Evolutionary conservation across 768 basidiomycete genomes (phyloP).

Genomic region (Lepiota brunneoincarnata): DNA sequence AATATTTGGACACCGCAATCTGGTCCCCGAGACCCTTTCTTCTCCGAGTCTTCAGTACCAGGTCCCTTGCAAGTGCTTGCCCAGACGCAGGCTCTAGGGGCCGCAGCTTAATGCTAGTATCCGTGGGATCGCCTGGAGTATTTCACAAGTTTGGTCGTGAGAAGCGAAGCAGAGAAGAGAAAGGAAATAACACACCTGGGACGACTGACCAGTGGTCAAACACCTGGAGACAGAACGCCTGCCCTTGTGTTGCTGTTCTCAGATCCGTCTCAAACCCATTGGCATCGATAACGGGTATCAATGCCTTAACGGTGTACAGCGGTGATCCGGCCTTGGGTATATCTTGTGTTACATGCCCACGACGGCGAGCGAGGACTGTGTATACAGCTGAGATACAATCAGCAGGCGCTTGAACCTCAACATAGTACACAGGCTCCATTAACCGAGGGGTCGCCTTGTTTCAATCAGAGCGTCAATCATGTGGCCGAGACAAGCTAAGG

Average conservation of each 20-base stretch:
- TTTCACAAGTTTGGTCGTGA: conserved; percentile 18
- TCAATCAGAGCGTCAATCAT: conserved; percentile 3
- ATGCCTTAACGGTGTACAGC: conserved; percentile 95
- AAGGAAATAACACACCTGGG: conserved; percentile 62
- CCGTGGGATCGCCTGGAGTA: conserved; percentile 86
- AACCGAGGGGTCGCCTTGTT: conserved; percentile 88
- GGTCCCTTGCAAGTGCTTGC: conserved; percentile 89
- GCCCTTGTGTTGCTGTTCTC: conserved; percentile 95
- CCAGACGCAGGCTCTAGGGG: conserved; percentile 97
- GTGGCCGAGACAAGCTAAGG: conserved; percentile 5
- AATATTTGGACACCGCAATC: conserved; percentile 95
- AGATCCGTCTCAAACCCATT: conserved; percentile 99
- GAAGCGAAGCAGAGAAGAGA: conserved; percentile 20
- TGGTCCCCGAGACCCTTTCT: conserved; percentile 96
- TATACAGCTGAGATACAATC: conserved; percentile 99
- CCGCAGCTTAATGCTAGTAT: conserved; percentile 93
- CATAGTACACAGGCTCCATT: conserved; percentile 98
- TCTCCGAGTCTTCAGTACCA: conserved; percentile 94
- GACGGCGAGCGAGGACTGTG: conserved; percentile 94
- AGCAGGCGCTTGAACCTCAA: conserved; percentile 98
- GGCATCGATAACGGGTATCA: conserved; percentile 97
- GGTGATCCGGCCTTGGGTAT: conserved; percentile 98
- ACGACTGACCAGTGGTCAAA: conserved; percentile 99
- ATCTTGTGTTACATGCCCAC: conserved; percentile 99
- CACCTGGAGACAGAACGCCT: conserved; percentile 96